Evolutionary conservation across 1,139 yeast species (phyloP).

Genomic region (Nematodospora anomalae): DNA sequence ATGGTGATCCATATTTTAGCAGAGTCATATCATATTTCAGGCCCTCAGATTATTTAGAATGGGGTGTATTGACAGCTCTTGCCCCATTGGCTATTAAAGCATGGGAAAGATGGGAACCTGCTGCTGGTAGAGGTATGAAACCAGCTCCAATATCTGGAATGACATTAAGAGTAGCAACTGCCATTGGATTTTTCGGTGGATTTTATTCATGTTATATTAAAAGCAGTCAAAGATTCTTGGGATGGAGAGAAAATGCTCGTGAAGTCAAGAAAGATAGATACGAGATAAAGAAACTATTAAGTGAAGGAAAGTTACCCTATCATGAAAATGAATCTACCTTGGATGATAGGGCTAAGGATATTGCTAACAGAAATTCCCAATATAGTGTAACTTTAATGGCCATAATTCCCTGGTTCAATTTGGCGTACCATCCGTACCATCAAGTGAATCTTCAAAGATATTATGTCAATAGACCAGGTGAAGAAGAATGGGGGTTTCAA

Average conservation of each 20-base stretch:
- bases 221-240: conserved; percentile 74
- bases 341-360: conserved; percentile 70
- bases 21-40: conserved; percentile 76
- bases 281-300: conserved; percentile 67
- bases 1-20: conserved; percentile 74
- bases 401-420: conserved; percentile 80
- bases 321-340: conserved; percentile 57
- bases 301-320: conserved; percentile 69
- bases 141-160: conserved; percentile 55
- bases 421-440: conserved; percentile 80
- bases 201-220: conserved; percentile 66
- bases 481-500: conserved; percentile 49
- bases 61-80: conserved; percentile 68
- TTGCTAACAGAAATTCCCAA: conserved; percentile 79
- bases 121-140: conserved; percentile 57
- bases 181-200: conserved; percentile 70
- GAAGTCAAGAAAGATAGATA: conserved; percentile 75
- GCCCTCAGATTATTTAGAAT: conserved; percentile 59
- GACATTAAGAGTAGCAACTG: conserved; percentile 57
- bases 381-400: conserved; percentile 64
- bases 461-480: conserved; percentile 63
- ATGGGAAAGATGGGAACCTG: conserved; percentile 66
- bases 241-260: conserved; percentile 69
- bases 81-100: conserved; percentile 60
- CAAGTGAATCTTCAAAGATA: conserved; percentile 73